Conservation (phyloP, 2,329 filamentous ascomycete genomes). For the Talaromyces funiculosus region DNA sequence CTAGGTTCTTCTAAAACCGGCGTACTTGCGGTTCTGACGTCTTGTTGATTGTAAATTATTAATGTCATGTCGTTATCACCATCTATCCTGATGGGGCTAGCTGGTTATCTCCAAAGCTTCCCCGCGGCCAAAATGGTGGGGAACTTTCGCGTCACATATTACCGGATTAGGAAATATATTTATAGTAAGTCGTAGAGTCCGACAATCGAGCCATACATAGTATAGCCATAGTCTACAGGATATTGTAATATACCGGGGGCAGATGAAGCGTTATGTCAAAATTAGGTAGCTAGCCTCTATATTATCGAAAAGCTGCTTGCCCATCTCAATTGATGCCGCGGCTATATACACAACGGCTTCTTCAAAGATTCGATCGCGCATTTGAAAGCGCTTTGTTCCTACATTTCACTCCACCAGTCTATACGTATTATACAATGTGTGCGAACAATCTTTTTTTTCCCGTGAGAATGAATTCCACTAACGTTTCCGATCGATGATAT, state of each 20-base stretch:
- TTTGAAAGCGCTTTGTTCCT: background rate
- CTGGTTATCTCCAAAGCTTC: background rate
- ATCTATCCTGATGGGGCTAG: background rate
- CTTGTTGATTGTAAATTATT: background rate
- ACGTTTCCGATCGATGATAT: background rate
- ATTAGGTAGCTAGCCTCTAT: background rate
- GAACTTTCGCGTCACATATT: background rate
- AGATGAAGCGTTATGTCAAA: too few species aligned
- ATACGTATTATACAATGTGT: background rate
- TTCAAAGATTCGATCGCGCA: background rate
- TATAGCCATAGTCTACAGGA: too few species aligned
- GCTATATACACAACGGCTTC: background rate
- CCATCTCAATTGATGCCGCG: too few species aligned
- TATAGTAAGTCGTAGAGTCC: background rate
- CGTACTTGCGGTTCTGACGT: background rate
- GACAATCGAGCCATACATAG: too few species aligned
- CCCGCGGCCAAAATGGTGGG: background rate
- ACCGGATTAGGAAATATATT: background rate
- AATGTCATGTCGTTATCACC: background rate
- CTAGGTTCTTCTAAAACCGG: background rate
- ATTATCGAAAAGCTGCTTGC: background rate
- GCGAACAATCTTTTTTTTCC: background rate
- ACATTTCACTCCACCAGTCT: background rate
- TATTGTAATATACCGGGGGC: too few species aligned
- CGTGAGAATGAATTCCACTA: too few species aligned